Conservation (phyloP, 139 green algal genomes). For the Diplosphaera chodatii region DNA sequence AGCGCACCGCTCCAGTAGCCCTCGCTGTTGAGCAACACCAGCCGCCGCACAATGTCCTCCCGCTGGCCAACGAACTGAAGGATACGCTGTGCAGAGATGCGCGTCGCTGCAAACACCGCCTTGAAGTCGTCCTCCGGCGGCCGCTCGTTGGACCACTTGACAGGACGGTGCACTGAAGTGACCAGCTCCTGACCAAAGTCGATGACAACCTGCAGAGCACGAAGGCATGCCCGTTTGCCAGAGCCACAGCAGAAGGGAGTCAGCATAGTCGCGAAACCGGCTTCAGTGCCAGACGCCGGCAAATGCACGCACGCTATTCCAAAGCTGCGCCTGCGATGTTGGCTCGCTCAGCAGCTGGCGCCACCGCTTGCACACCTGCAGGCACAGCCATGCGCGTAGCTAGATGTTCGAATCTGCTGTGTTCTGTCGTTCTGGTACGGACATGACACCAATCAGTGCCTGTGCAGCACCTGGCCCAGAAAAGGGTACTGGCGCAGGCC, state of each 20-base stretch:
- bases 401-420: too few relatives aligned
- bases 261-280: too few relatives aligned
- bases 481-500: slow-evolving; percentile 56
- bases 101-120: slow-evolving; percentile 7
- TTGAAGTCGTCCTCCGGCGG: slow-evolving; percentile 43
- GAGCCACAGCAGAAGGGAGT: too few relatives aligned
- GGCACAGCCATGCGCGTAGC: neutral
- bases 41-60: slow-evolving; percentile 11
- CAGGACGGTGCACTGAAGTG: slow-evolving; percentile 49
- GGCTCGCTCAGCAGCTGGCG: slow-evolving; percentile 26
- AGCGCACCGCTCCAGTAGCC: slow-evolving; percentile 25
- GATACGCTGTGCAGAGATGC: slow-evolving; percentile 29
- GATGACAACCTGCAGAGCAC: slow-evolving; percentile 28
- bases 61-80: slow-evolving; percentile 37
- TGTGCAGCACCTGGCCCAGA: slow-evolving; percentile 30
- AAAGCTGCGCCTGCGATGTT: slow-evolving; percentile 26
- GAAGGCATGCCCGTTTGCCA: too few relatives aligned
- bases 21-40: slow-evolving; percentile 50
- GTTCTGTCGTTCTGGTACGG: too few relatives aligned
- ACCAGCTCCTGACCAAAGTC: slow-evolving; percentile 65
- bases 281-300: too few relatives aligned
- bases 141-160: slow-evolving; percentile 42
- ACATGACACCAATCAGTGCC: too few relatives aligned
- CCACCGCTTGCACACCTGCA: slow-evolving; percentile 52
- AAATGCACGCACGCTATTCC: too few relatives aligned